Evolutionary conservation across 805 yeast genomes (phyloP), one percentile per base, ranked within the genome.

Genomic region (Cephaloascus albidus): DNA sequence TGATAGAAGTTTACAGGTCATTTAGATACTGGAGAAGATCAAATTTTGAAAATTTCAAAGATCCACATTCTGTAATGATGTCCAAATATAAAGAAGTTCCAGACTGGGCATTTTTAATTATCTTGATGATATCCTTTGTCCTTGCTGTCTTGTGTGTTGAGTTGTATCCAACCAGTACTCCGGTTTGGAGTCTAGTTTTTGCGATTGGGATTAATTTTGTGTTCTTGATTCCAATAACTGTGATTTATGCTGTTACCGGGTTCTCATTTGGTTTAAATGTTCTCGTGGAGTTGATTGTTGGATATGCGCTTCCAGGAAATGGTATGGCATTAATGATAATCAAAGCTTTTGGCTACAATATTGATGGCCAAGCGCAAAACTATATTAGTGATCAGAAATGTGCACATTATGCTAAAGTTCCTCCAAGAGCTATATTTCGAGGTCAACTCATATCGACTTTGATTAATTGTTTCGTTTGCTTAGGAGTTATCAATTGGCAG

Each of bases 51-150:
- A 65, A 60, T 1, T 61, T 52, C 41, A 40, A 53, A 3, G 70
- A 70, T 44, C 70, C 72, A 2, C 74, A 64, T 44, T 60, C 70
- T 41, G 56, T 52, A 42, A 68, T 56, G 76, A 75, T 52, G 77
- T 56, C 45, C 61, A 45, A 38, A 71, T 81, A 81, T 54, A 69
- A 69, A 31, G 87, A 81, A 45, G 85, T 79, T 17, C 93, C 94
- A 1, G 83, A 78, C 46, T 77, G 81, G 79, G 80, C 87, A 85
- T 81, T 72, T 48, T 49, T 59, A 3, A 43, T 56, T 3, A 60
- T 74, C 14, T 62, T 79, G 33, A 40, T 74, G n/a, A 45, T 61
- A 12, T 62, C 79, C 20, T 60, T 77, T 6, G 45, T 63, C 2
- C 56, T 72, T 34, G 56, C 67, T 53, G 40, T 70, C 16, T 41